Base-by-base conservation (phyloP, 352 stramenopile genomes). In the Globisporangium okanoganense region DNA sequence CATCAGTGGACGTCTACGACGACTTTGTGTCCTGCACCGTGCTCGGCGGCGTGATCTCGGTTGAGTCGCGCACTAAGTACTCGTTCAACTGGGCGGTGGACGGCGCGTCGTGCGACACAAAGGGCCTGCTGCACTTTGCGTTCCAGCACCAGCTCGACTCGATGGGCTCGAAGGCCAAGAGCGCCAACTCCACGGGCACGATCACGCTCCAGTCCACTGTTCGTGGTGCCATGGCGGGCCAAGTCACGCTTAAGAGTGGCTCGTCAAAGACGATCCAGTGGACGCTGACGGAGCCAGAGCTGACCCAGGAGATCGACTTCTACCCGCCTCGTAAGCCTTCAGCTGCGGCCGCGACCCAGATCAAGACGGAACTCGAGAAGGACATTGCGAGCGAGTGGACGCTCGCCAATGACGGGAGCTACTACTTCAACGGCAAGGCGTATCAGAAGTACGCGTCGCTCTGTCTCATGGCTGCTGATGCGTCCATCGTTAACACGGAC, bases 401-500 rank as follows among this genome's bases (percentile, higher is more conserved):
- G 16, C 71, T 82, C 49, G 33, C 61, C 8, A 52, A 69, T 25
- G 58, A 72, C 16, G 69, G 71, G 29, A 88, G 72, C 40, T 90
- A 85, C 76, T 93, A 93, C 67, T 93, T 78, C 60, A 90, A 82
- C 38, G 83, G 83, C 52, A 93, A 93, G 60, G 70, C 69, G 13
- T 85, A 78, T 52, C 83, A 93, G 61, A 93, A 92, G 78, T 90
- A 90, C 49, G 83, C 83, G 33, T 88, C 83, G 24, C 58, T 92
- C 48, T 90, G 82, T 61, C 44, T 92, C 29, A 88, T 92, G 72
- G 82, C 79, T 0, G 72, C 75, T 1, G 78, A 92, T 36, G 58
- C 41, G 12, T 64, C 70, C 0, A 56, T 92, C 13, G 67, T 87
- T 8, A 76, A 79, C 16, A 29, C 47, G 0, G 75, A 92, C 65